Conservation (phyloP, 2,329 filamentous ascomycete genomes). For the Cryphonectria japonica region DNA sequence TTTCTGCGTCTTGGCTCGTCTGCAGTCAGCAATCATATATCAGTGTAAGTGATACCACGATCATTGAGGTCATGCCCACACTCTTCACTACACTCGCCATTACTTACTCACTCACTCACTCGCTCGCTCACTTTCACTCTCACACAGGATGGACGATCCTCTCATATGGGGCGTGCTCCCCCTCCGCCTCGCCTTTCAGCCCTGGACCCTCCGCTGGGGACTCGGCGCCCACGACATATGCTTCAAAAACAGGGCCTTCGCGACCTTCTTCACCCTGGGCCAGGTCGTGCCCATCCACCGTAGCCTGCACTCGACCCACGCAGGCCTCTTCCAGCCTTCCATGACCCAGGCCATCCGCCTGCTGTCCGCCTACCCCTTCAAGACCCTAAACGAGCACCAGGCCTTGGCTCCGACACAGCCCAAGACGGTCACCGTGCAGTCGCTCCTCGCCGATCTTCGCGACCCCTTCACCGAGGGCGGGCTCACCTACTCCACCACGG, state of each 20-base stretch:
- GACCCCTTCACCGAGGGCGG: slow-evolving; percentile 54
- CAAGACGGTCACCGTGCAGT: slow-evolving; percentile 28
- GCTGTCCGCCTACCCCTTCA: slow-evolving; percentile 65
- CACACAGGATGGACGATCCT: slow-evolving; percentile 85
- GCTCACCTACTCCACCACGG: slow-evolving; percentile 67
- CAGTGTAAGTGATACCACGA: slow-evolving; percentile 67
- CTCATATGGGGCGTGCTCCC: slow-evolving; percentile 91
- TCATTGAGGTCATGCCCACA: not conserved
- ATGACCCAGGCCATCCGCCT: slow-evolving; percentile 84
- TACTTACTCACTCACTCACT: slow-evolving; percentile 52
- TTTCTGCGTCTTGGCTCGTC: slow-evolving; percentile 25
- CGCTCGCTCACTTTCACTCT: not conserved
- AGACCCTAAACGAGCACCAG: slow-evolving; percentile 32
- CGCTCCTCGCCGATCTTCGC: slow-evolving; percentile 38
- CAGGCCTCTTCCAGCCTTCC: slow-evolving; percentile 88
- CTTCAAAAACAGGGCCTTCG: slow-evolving; percentile 78
- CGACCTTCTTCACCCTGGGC: slow-evolving; percentile 83
- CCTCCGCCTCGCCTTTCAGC: slow-evolving; percentile 69
- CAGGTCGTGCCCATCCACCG: slow-evolving; percentile 92
- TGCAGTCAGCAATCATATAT: slow-evolving; percentile 84
- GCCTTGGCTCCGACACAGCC: slow-evolving; percentile 19
- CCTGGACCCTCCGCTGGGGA: slow-evolving; percentile 81
- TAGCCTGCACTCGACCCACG: slow-evolving; percentile 73
- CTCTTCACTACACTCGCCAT: too few species aligned
- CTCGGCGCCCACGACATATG: slow-evolving; percentile 95